These are phyloP conservation scores for Trichosporon coremiiforme DNA, from an alignment of 1,284 basidiomycete genomes.

Conservation along the genomic window DNA sequence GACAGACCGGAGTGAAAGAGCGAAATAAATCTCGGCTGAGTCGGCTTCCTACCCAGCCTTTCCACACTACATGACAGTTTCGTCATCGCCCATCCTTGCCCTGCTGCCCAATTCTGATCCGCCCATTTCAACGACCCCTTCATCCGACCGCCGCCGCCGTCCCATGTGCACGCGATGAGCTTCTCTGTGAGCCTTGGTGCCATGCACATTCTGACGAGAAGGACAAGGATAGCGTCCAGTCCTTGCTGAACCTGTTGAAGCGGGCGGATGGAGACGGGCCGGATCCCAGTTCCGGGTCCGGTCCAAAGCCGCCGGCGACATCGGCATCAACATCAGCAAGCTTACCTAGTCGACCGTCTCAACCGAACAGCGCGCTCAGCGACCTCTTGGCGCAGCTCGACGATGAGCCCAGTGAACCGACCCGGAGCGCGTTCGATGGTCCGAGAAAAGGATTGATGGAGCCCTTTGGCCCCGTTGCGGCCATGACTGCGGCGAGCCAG, in stretches of 20 bases:
- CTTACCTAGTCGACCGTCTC: slow-evolving; percentile 1
- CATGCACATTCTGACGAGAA: not conserved
- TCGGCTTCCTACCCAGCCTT: slow-evolving; percentile 11
- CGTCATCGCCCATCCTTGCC: not conserved
- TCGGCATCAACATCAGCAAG: not conserved
- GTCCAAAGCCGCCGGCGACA: not conserved
- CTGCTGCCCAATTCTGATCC: slow-evolving; percentile 3
- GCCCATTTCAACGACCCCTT: slow-evolving; percentile 1
- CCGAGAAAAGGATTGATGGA: slow-evolving; percentile 37
- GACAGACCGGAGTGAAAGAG: not conserved
- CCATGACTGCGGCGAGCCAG: slow-evolving; percentile 18
- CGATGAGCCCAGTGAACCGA: not conserved
- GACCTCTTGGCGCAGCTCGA: slow-evolving; percentile 26
- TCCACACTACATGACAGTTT: not conserved
- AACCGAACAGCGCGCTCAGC: slow-evolving; percentile 19
- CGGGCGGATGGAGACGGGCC: slow-evolving; percentile 41
- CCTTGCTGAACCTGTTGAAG: slow-evolving; percentile 44
- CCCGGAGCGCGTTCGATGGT: slow-evolving; percentile 25
- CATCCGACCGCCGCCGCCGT: not conserved
- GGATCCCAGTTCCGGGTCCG: slow-evolving; percentile 8
- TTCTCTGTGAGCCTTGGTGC: slow-evolving; percentile 10
- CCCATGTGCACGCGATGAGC: slow-evolving; percentile 11
- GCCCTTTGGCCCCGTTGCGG: slow-evolving; percentile 46
- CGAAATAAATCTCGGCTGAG: slow-evolving; percentile 19
- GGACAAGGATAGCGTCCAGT: slow-evolving; percentile 35